These are phyloP conservation scores for Aurinia saxatilis DNA, from an alignment of 345 rosid species.

Conservation along the genomic window DNA sequence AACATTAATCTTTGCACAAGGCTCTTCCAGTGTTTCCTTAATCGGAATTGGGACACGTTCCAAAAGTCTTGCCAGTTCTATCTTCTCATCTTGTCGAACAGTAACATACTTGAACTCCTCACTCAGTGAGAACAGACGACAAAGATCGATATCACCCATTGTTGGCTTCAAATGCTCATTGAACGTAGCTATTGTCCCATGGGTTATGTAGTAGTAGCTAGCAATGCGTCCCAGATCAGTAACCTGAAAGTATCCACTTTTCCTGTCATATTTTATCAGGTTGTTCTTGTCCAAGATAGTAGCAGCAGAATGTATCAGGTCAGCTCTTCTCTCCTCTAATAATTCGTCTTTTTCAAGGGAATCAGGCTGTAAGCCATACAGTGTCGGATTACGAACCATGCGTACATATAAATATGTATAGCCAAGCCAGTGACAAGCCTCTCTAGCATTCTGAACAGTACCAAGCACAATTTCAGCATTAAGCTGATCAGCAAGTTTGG, in stretches of 20 bases:
- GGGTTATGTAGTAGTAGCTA: constrained; percentile 73
- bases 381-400: constrained; percentile 69
- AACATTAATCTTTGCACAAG: constrained; percentile 87
- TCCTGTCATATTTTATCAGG: constrained; percentile 72
- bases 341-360: constrained; percentile 50
- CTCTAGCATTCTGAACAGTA: constrained; percentile 80
- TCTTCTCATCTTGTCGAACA: constrained; percentile 91
- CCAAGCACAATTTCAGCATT: constrained; percentile 96
- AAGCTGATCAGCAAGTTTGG: constrained; percentile 88
- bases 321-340: constrained; percentile 84
- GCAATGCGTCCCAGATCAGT: constrained; percentile 95
- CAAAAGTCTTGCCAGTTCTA: constrained; percentile 84
- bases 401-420: constrained; percentile 72
- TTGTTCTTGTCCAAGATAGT: constrained; percentile 75
- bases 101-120: constrained; percentile 89
- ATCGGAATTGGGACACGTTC: constrained; percentile 79
- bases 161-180: constrained; percentile 82
- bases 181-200: constrained; percentile 79
- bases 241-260: constrained; percentile 85
- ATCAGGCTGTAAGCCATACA: constrained; percentile 78
- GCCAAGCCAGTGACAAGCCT: constrained; percentile 91
- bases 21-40: constrained; percentile 85
- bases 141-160: constrained; percentile 83
- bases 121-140: constrained; percentile 68
- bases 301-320: constrained; percentile 87